Base-by-base conservation (phyloP, 164 flowering plant genomes). In the Taxillus chinensis region DNA sequence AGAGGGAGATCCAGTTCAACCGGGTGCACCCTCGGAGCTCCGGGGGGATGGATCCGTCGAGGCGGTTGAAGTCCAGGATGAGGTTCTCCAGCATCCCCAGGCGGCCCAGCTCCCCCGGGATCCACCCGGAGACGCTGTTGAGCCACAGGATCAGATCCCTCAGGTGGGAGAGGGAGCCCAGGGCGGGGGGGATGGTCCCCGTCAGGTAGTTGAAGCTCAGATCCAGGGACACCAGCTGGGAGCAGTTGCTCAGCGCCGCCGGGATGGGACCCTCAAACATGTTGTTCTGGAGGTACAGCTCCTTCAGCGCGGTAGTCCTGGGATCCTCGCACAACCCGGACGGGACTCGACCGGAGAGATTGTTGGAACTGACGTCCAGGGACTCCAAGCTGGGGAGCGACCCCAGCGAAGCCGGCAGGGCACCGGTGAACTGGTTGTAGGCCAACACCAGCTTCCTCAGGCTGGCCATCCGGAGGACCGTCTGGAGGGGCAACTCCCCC, bases 1-100 rank as follows among this genome's bases (percentile, higher is more conserved):
- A 95, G 71, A 95, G 58, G 4, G 99, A 89, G 73, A 95, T 83
- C 99, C 99, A 91, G 64, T 83, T 87, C 78, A 95, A 69, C n/a
- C 71, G 77, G 43, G 83, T 77, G 74, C 95, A 89, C 59, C 87
- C 91, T 74, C 89, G 77, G 39, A 95, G 69, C 39, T 85, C 86
- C 10, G 85, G 61, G 15, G 99, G 99, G 27, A 95, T 81, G 0
- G 70, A 43, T 3, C 99, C 99, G 0, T 79, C 76, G 68, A 95
- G 68, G 56, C 67, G 71, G 66, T 95, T 95, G 75, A 87, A 86
- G 74, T 95, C 99, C n/a, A 95, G 81, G 55, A 95, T 83, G 74
- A 93, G 61, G 70, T 84, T 93, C 64, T 89, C 93, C 1, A 93
- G 78, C 14, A 80, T 45, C 39, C 51, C 49, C 46, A 82, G 62